A percentile compares a stretch with the other conserved stretches of the same genome.
phyloP scores from a whole-genome alignment of 495 filamentous ascomycete genomes.

The Aspergillus nidulans region DNA sequence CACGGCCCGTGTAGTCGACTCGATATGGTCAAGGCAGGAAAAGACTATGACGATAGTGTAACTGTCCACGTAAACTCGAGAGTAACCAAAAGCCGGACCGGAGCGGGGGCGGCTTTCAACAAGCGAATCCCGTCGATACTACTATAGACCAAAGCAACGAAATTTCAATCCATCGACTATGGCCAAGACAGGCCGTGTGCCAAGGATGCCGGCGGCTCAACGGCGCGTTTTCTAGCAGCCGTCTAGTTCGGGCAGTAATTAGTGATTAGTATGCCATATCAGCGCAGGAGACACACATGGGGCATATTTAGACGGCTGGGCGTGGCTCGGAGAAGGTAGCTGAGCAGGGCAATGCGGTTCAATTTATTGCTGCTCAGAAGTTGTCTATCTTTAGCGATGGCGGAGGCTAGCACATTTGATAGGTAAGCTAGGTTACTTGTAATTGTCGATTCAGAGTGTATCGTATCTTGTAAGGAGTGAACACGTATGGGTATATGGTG shows the following conservation, averaged over 20 bases:
- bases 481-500: not conserved
- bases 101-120: not conserved
- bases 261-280: no score
- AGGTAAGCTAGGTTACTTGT: no score
- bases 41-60: no score
- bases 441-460: not conserved
- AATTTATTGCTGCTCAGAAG: no score
- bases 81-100: no score
- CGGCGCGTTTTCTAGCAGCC: constrained; percentile 3
- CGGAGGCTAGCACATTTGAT: no score
- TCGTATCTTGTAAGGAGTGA: not conserved
- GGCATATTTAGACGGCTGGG: no score
- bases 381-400: no score
- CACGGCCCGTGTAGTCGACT: no score
- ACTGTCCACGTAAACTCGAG: no score
- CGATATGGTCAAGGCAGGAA: no score
- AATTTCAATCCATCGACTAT: not conserved
- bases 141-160: not conserved
- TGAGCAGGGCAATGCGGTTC: not conserved
- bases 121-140: not conserved
- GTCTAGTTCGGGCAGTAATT: not conserved
- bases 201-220: not conserved
- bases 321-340: not conserved
- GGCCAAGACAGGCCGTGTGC: not conserved
- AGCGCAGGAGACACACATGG: no score